Conservation (phyloP, 495 filamentous ascomycete genomes). For the Podospora conica region DNA sequence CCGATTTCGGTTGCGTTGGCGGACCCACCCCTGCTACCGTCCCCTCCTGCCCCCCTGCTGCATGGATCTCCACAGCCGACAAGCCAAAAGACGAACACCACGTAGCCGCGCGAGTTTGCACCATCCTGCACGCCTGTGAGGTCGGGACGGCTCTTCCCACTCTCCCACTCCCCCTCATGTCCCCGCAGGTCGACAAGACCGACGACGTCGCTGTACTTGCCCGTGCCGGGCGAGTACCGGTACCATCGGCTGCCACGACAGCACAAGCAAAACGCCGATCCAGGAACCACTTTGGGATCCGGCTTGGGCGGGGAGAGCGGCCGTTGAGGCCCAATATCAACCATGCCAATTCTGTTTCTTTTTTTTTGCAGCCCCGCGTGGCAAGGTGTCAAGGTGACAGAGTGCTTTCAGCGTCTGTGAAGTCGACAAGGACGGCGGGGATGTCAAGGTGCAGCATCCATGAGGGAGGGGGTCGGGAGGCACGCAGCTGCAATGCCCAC, state of each 20-base stretch:
- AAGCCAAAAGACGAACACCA: conserved; percentile 42
- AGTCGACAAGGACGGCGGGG: not conserved
- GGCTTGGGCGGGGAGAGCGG: conserved; percentile 3
- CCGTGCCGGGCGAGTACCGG: not conserved
- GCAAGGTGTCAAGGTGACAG: not conserved
- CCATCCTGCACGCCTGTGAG: conserved; percentile 17
- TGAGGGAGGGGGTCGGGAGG: not conserved
- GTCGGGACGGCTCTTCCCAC: conserved; percentile 19
- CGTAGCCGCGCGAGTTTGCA: conserved; percentile 35
- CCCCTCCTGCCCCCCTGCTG: conserved; percentile 14
- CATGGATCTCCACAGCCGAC: conserved; percentile 26
- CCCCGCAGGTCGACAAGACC: not conserved
- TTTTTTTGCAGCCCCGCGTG: not conserved
- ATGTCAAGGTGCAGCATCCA: not conserved
- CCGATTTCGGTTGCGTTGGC: conserved; percentile 7
- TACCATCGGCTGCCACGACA: conserved; percentile 7
- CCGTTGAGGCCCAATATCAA: conserved; percentile 17
- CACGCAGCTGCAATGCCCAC: not conserved
- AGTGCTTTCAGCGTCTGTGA: not conserved
- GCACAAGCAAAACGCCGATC: conserved; percentile 1
- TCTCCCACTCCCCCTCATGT: conserved; percentile 10
- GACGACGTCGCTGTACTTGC: not conserved
- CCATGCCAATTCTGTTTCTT: conserved; percentile 12
- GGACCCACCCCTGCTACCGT: conserved; percentile 5
- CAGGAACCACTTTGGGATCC: conserved; percentile 18